Evolutionary conservation across 2,329 filamentous ascomycete species (phyloP), one percentile per base, ranked within the genome.

Genomic region (Cladosporium sp.): DNA sequence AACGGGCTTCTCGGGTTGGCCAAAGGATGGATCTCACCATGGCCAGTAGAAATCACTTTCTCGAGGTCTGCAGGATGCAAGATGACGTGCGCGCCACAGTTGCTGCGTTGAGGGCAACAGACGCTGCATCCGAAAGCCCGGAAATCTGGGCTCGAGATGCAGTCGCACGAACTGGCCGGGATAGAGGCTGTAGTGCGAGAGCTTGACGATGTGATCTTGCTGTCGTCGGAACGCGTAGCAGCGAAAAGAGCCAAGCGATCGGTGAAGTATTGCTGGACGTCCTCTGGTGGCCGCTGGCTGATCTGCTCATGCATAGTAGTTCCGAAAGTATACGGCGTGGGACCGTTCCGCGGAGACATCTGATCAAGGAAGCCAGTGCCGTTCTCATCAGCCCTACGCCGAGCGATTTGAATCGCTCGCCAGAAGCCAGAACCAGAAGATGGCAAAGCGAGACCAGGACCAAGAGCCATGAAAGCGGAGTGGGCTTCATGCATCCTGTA

Each of bases 181-280:
- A 34, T 15, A n/a, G n/a, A 24, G 11, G 21, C 10, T 10, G 15
- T 52, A 12, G 21, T 10, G 15, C 15, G 4, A 10, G 57, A 21
- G 2, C 2, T 36, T 14, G 32, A 26, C 3, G 21, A 14, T 6
- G 3, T 30, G 51, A 8, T 12, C 5, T 26, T 24, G 26, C 18
- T 32, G 28, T 54, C 28, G 28, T n/a, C 51, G 18, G 11, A 24
- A 4, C 21, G 54, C 14, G 14, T 24, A 15, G 12, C n/a, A n/a
- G 49, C 85, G 73, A 92, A 88, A 59, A 88, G 84, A 68, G 90
- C 88, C 28, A 86, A 83, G 54, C 91, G 83, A 44, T 90, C 90
- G 70, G 87, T 84, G 76, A 90, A 91, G 79, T 92, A 91, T 75
- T 92, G 92, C 69, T 90, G 87, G 4, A 87, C 87, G 80, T 93